Evolutionary conservation across 2,329 filamentous ascomycete genomes (phyloP), one percentile per base, ranked within the genome.

Genomic region (Penicillium sp.): DNA sequence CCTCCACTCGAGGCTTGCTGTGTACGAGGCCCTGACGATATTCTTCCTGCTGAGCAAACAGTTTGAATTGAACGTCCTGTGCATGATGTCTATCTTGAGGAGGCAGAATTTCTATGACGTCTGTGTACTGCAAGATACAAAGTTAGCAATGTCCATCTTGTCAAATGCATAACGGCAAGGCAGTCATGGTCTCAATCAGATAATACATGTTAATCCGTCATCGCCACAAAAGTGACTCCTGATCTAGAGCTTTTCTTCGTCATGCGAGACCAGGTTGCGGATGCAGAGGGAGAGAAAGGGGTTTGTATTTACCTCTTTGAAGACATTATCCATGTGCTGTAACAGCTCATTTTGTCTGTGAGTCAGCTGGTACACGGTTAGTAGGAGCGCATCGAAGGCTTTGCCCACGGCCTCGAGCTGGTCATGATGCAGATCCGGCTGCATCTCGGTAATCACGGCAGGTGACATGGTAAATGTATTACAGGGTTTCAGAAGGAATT

Each of bases 171-270:
- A 59, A 55, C 55, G 60, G 41, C 56, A 60, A 42, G 54, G 50
- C 38, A 54, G 54, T 51, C 42, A 43, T 60, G 67, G 62, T 79
- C 77, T 74, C 72, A 67, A 46, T 80, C 78, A 79, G 77, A 73
- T 78, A 78, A 81, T 79, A 80, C 73, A 80, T 80, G 76, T 73
- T 75, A 84, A 74, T 88, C 85, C 79, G 81, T 89, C 87, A 84
- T 75, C 69, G 79, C 78, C 80, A 78, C 79, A 74, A 61, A 67
- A 61, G 81, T 78, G 83, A 81, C 86, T 90, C 82, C 81, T 87
- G 88, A 89, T 90, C 88, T 90, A 90, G 88, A 91, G 88, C 88
- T 90, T 76, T 73, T 77, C 72, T 6, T 82, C 80, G 73, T 81
- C 78, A 80, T 76, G 60, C 67, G 70, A 74, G 68, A 71, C 65